Evolutionary conservation across 23 red algal species (phyloP), one percentile per base, ranked within the genome.

Genomic region (Pyropia yezoensis): DNA sequence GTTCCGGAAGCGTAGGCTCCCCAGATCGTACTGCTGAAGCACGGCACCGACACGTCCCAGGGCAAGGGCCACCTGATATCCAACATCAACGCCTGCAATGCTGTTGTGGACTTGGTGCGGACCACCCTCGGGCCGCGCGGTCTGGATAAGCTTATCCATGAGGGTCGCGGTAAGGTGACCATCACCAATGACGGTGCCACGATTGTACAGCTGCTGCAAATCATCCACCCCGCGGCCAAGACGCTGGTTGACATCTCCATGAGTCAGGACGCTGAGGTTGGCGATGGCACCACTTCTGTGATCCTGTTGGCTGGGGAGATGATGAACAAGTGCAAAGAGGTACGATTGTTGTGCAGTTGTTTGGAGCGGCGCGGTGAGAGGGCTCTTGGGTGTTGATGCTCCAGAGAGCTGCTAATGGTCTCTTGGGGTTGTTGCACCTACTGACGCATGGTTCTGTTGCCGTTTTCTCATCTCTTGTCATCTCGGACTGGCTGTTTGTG

Each of bases 121-220:
- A 97, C 84, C 16, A 97, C 93, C 2, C 82, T 97, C 7, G 93
- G 93, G 34, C 93, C 93, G 33, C 80, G 81, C 22, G 93, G 93
- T 53, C 65, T 97, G 80, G 93, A 97, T 71, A 97, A 97, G 72
- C 78, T 97, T 11, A 97, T 97, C 57, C 69, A 90, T 29, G 82
- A 85, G 50, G 77, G 77, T 18, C 50, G 75, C 21, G 90, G 70
- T 25, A 87, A 90, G 64, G 93, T 97, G 26, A 96, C 91, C 17
- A 88, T 96, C 62, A 83, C 82, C 18, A 96, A 96, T 59, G 91
- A 96, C 61, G 91, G 91, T n/a, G 91, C 91, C 49, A 96, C 91
- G 0, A 96, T 96, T 29, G 30, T 96, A 27, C 78, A 87, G 57
- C 73, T 96, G n/a, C 66, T 96, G 33, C 56, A 96, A 27, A 78